These are phyloP conservation scores for Hevea brasiliensis DNA, from an alignment of 345 rosid genomes.

Conservation along the genomic window DNA sequence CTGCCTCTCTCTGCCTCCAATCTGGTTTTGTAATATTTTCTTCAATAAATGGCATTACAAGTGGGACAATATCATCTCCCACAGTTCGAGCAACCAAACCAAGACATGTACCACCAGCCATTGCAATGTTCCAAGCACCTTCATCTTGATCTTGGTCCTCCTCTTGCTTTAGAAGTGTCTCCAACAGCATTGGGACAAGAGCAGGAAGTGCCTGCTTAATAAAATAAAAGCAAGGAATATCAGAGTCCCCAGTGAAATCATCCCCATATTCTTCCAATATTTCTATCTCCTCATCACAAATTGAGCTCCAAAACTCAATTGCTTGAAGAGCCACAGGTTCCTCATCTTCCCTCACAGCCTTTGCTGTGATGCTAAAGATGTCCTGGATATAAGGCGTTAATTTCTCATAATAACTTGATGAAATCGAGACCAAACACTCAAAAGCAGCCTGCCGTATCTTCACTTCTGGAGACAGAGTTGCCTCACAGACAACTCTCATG, in stretches of 20 bases:
- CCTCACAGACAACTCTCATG: conserved; percentile 50
- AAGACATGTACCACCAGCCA: conserved; percentile 53
- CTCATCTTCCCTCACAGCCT: conserved; percentile 48
- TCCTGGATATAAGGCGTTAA: conserved; percentile 48
- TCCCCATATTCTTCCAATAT: conserved; percentile 48
- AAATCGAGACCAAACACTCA: conserved; percentile 50
- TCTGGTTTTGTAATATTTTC: conserved; percentile 48
- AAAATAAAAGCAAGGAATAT: conserved; percentile 45
- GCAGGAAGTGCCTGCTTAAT: conserved; percentile 52
- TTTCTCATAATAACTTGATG: conserved; percentile 48
- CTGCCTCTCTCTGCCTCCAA: conserved; percentile 53
- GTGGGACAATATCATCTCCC: conserved; percentile 46
- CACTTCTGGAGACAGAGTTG: conserved; percentile 40
- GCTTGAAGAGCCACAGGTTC: conserved; percentile 51
- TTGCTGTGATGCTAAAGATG: conserved; percentile 45
- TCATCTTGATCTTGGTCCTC: conserved; percentile 56
- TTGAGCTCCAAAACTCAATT: conserved; percentile 50
- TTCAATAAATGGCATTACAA: conserved; percentile 50
- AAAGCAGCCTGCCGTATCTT: conserved; percentile 48
- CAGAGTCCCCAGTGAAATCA: conserved; percentile 45
- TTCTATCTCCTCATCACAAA: conserved; percentile 52
- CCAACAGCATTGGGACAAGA: conserved; percentile 47
- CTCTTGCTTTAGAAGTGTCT: conserved; percentile 47
- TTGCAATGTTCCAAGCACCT: conserved; percentile 52
- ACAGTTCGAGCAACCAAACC: conserved; percentile 52